Percentiles rank a stretch among this genome's conserved stretches.
Evolutionary conservation across 129 eudicot genomes (phyloP).

Genomic region (Apium graveolens): DNA sequence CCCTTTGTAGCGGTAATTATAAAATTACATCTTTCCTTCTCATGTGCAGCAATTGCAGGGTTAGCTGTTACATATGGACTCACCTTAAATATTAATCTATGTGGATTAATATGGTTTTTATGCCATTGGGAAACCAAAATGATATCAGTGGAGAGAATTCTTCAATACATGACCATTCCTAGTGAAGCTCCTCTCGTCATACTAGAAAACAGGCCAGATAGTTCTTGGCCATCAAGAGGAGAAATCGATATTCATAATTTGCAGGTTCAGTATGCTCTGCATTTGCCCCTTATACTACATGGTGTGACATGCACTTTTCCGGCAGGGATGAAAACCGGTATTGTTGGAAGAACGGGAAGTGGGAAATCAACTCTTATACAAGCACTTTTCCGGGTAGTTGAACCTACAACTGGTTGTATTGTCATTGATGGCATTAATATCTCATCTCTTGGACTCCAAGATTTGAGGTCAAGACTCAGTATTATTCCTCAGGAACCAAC

Average conservation of each 20-base stretch:
- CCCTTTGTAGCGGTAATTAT: too few relatives aligned
- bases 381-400: slow-evolving; percentile 80
- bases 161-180: slow-evolving; percentile 69
- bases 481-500: slow-evolving; percentile 98
- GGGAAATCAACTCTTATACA: slow-evolving; percentile 93
- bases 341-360: slow-evolving; percentile 95
- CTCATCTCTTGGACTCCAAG: slow-evolving; percentile 69
- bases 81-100: slow-evolving; percentile 54
- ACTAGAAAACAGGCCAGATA: slow-evolving; percentile 50
- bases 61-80: slow-evolving; percentile 74
- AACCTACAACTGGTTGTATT: slow-evolving; percentile 73
- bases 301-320: slow-evolving; percentile 60
- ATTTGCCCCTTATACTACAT: slow-evolving; percentile 70
- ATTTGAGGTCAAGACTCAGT: slow-evolving; percentile 91
- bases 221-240: slow-evolving; percentile 78
- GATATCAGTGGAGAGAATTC: slow-evolving; percentile 95
- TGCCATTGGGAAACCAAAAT: slow-evolving; percentile 79
- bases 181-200: slow-evolving; percentile 81
- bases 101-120: slow-evolving; percentile 54
- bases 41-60: slow-evolving; percentile 65
- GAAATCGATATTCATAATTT: slow-evolving; percentile 61
- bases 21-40: too few relatives aligned
- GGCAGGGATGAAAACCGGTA: slow-evolving; percentile 85
- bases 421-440: slow-evolving; percentile 72
- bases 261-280: slow-evolving; percentile 87